phyloP scores from a whole-genome alignment of 371 early-diverging fungal genomes.

The Zychaea mexicana region DNA sequence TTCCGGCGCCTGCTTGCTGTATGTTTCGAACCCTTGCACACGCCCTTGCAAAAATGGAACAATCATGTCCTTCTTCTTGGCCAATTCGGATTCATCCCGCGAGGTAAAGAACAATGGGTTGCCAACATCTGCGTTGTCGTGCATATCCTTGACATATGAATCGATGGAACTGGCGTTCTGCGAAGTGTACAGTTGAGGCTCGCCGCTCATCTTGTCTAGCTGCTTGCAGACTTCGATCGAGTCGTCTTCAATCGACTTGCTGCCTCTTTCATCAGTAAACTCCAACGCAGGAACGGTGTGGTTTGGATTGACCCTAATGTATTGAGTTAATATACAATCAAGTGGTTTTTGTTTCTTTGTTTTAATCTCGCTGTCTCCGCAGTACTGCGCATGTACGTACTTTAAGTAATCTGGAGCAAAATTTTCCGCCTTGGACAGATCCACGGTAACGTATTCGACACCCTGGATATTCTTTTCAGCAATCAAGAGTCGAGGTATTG shows the following conservation, averaged over 20 bases:
- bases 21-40: constrained; percentile 28
- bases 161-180: constrained; percentile 19
- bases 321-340: not conserved
- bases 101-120: constrained; percentile 39
- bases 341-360: not conserved
- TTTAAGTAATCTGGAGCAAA: constrained; percentile 32
- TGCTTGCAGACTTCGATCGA: constrained; percentile 26
- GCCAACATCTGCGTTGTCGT: constrained; percentile 31
- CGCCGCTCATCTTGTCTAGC: constrained; percentile 21
- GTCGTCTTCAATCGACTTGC: constrained; percentile 13
- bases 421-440: constrained; percentile 41
- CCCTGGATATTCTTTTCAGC: constrained; percentile 24
- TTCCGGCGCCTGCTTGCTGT: constrained; percentile 23
- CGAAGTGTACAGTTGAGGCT: constrained; percentile 7
- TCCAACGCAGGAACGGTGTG: constrained; percentile 37
- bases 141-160: constrained; percentile 28
- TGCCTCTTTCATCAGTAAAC: constrained; percentile 19
- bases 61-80: constrained; percentile 22
- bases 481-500: constrained; percentile 31
- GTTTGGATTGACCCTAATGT: constrained; percentile 29
- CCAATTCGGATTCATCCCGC: constrained; percentile 23
- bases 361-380: not conserved
- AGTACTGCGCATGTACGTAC: not conserved
- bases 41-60: constrained; percentile 32
- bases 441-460: constrained; percentile 28